phyloP scores from a whole-genome alignment of 1,284 basidiomycete genomes.

The Austroboletus niveus region DNA sequence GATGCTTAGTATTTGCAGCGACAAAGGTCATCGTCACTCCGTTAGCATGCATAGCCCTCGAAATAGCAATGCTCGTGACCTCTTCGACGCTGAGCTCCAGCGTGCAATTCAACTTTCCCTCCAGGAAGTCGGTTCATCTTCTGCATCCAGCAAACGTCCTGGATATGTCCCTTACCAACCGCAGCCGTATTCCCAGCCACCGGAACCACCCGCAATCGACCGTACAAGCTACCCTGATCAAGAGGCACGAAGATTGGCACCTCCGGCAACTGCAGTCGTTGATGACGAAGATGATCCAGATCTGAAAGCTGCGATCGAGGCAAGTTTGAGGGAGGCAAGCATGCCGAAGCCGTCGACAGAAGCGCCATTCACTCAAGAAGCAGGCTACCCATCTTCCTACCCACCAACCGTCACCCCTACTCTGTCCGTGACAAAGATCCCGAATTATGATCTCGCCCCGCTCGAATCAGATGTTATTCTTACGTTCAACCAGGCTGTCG shows the following conservation, averaged over 20 bases:
- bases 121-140: constrained; percentile 64
- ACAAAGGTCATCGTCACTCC: constrained; percentile 51
- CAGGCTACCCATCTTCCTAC: constrained; percentile 42
- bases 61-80: constrained; percentile 56
- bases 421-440: constrained; percentile 48
- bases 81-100: constrained; percentile 87
- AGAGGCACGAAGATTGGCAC: constrained; percentile 15
- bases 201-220: constrained; percentile 75
- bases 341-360: constrained; percentile 71
- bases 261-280: constrained; percentile 27
- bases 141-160: constrained; percentile 45
- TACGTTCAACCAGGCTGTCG: constrained; percentile 87
- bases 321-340: constrained; percentile 84
- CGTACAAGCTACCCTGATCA: constrained; percentile 44
- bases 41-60: constrained; percentile 48
- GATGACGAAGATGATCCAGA: constrained; percentile 93
- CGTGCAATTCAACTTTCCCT: constrained; percentile 92
- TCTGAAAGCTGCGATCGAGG: constrained; percentile 92
- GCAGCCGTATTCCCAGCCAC: constrained; percentile 56
- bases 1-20: constrained; percentile 23
- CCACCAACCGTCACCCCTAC: constrained; percentile 41
- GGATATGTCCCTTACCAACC: constrained; percentile 71
- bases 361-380: constrained; percentile 52
- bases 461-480: constrained; percentile 82
- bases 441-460: constrained; percentile 76